phyloP scores from a whole-genome alignment of 768 basidiomycete genomes.

The Leucosporidium scottii region DNA sequence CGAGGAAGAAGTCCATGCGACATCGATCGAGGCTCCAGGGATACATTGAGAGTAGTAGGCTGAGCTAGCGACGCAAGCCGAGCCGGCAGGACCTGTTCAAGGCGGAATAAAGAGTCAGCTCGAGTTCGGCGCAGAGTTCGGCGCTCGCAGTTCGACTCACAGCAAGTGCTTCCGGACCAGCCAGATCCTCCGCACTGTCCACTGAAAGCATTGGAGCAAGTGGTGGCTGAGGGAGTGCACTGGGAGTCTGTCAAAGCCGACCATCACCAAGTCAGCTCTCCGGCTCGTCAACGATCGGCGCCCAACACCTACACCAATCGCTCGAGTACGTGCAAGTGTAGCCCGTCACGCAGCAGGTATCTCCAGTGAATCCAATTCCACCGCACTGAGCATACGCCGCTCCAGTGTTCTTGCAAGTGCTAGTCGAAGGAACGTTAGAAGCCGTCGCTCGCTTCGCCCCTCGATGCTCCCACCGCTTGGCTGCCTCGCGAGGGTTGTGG shows the following conservation, averaged over 20 bases:
- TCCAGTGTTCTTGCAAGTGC: not conserved
- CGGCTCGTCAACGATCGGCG: too few species aligned
- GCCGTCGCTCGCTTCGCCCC: not conserved
- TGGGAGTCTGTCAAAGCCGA: not conserved
- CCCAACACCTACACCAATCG: not conserved
- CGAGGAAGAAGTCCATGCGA: not conserved
- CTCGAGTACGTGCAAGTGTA: not conserved
- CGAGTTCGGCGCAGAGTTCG: not conserved
- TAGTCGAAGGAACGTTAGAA: not conserved
- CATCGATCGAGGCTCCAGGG: not conserved
- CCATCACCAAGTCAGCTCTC: not conserved
- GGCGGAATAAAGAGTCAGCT: not conserved
- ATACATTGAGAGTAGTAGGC: not conserved
- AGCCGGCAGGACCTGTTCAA: not conserved
- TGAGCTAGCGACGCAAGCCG: not conserved
- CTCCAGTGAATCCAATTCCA: not conserved
- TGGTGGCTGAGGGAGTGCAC: not conserved
- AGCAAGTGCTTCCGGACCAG: not conserved
- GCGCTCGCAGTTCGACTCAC: not conserved
- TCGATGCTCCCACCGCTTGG: not conserved
- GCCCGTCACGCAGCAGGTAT: slow-evolving; percentile 3
- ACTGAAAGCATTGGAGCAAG: not conserved
- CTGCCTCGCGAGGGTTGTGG: not conserved
- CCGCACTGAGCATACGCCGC: not conserved
- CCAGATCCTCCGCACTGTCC: not conserved